Evolutionary conservation across 345 rosid species (phyloP).

Genomic region (Gossypium herbaceum): DNA sequence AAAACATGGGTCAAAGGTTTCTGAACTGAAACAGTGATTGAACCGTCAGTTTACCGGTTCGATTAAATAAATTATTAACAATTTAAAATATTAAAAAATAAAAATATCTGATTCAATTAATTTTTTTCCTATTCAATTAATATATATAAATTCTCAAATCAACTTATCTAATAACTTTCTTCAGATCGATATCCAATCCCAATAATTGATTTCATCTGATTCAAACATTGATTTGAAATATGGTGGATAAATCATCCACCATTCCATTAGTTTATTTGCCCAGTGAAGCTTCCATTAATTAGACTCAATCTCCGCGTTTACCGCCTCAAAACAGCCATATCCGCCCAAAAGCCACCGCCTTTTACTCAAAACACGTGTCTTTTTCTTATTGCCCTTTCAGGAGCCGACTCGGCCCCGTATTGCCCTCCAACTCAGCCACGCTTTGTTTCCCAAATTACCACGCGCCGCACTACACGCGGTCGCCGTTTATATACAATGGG

Average conservation of each 20-base stretch:
- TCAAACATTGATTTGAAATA: neutral
- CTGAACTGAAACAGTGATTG: no score
- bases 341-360: neutral
- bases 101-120: no score
- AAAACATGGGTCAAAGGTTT: no score
- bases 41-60: fast-evolving
- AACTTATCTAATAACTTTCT: no score
- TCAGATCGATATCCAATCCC: fast-evolving
- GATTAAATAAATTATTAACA: no score
- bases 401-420: neutral
- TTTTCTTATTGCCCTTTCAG: neutral
- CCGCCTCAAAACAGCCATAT: slow-evolving; percentile 10
- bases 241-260: neutral
- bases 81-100: no score
- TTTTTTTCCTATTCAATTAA: no score
- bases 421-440: slow-evolving; percentile 29
- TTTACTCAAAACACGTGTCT: slow-evolving; percentile 12
- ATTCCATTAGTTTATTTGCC: neutral
- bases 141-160: no score
- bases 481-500: neutral
- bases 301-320: slow-evolving; percentile 22
- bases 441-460: slow-evolving; percentile 20
- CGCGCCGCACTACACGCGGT: slow-evolving; percentile 20
- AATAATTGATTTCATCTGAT: no score
- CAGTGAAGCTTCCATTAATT: neutral